Base-by-base conservation (phyloP, 164 flowering plant species). In the Vitis amurensis region DNA sequence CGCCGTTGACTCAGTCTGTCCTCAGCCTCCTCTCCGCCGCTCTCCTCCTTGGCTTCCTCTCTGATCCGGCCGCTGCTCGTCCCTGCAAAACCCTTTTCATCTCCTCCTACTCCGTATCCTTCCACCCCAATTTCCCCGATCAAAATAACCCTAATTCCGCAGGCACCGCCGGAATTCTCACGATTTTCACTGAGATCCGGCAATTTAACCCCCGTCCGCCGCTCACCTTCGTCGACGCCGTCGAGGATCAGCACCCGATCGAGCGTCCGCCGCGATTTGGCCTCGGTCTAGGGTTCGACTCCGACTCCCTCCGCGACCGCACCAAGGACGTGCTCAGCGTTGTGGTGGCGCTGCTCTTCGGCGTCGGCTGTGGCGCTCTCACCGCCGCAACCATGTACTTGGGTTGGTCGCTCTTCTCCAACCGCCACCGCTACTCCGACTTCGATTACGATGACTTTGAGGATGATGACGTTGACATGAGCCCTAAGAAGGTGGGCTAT, bases 351-450 rank as follows among this genome's bases (percentile, higher is more conserved):
- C 67, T 84, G 61, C 73, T 82, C 5, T 80, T 82, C 48, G 85
- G 87, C 11, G 85, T 82, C 48, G 85, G 83, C 3, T 82, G 84
- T 59, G 87, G 87, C 11, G 81, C 80, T 14, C 80, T 82, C 44
- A 80, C 87, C 13, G 87, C 84, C 50, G 82, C 76, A n/a, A 79
- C 84, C 55, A 78, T 84, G 81, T 84, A 84, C 67, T 49, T 82
- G 49, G 74, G 69, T 6, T 83, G 80, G 79, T 77, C 78, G 19
- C 48, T 84, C 14, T 74, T 82, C 64, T 12, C 67, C 47, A 49
- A 50, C 63, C 73, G 79, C 19, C 56, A 31, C 29, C 55, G 66
- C 23, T 49, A 61, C 50, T 44, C 58, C 15, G 76, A 69, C 4
- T 61, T 23, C 23, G 75, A 68, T 12, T 79, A 67, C 12, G 74